A percentile compares a stretch with the other conserved stretches of the same genome.
Conservation (phyloP, 1,284 basidiomycete species). For the Leccinum fuscescens region DNA sequence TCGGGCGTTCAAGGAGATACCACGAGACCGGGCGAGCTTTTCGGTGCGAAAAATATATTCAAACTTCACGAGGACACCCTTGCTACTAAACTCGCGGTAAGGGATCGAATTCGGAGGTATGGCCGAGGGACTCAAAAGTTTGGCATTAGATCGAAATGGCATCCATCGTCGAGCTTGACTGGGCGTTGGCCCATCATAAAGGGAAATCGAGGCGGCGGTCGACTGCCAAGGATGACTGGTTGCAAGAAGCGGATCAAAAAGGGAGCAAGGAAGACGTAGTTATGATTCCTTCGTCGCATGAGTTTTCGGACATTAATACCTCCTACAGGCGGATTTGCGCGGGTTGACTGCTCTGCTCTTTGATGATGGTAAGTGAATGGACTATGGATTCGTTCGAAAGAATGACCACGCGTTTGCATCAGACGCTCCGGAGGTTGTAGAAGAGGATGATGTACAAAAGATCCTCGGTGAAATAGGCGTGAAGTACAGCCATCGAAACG, state of each 20-base stretch:
- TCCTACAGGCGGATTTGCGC: slow-evolving; percentile 48
- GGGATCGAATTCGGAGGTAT: slow-evolving; percentile 14
- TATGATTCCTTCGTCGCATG: slow-evolving; percentile 4
- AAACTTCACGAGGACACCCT: slow-evolving; percentile 69
- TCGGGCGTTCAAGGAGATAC: slow-evolving; percentile 78
- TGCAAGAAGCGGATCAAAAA: slow-evolving; percentile 52
- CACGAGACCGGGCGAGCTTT: slow-evolving; percentile 73
- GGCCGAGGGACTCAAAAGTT: not conserved
- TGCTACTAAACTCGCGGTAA: slow-evolving; percentile 72
- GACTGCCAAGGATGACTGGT: slow-evolving; percentile 40
- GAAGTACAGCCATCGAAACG: slow-evolving; percentile 69
- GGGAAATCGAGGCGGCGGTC: slow-evolving; percentile 40
- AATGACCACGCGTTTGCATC: not conserved
- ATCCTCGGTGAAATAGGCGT: slow-evolving; percentile 61
- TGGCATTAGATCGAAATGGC: slow-evolving; percentile 68
- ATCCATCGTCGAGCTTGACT: slow-evolving; percentile 67
- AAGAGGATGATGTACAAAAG: slow-evolving; percentile 50
- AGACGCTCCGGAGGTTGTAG: slow-evolving; percentile 34
- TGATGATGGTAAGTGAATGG: slow-evolving; percentile 53
- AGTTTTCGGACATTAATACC: not conserved
- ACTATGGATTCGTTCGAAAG: not conserved
- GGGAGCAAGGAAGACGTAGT: slow-evolving; percentile 52
- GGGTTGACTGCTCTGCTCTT: slow-evolving; percentile 68
- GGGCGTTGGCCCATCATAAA: slow-evolving; percentile 70
- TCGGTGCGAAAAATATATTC: slow-evolving; percentile 82